Base-by-base conservation (phyloP, 2,329 filamentous ascomycete genomes). In the Cordyceps tenuipes region DNA sequence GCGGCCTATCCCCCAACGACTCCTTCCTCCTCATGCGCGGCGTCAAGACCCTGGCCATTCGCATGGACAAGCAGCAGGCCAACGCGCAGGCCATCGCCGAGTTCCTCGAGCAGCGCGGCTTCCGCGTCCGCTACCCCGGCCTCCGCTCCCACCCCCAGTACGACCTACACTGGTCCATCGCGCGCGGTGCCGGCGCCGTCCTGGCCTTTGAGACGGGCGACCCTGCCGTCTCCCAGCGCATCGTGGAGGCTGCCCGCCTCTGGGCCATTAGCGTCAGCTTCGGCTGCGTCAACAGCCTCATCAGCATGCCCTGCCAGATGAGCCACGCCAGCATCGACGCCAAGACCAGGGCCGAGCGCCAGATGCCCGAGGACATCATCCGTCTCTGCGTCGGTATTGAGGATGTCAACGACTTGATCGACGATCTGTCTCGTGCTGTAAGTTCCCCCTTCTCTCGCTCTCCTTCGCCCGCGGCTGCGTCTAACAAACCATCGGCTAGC, bases 241-340 rank as follows among this genome's bases (percentile, higher is more conserved):
- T 99, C 68, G 94, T 99, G 5, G 94, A 97, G 76, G 90, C 89
- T 34, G 90, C 94, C 2, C 85, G 89, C 64, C 79, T 99, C 36
- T 99, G 91, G 86, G 91, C 89, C 39, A 99, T 99, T 67, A 95
- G 90, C 65, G 94, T 99, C 62, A 96, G 91, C 70, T 99, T 99
- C 71, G 94, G 94, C 52, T 97, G 94, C 72, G 94, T 99, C 65
- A 99, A 99, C 78, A 96, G 90, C 71, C 78, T 99, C 72, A 99
- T 99, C 75, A 97, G 92, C 77, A 97, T 99, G 93, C 93, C 94
- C 9, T 99, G 94, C 77, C 91, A 93, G 69, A 99, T 99, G 95
- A 97, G 93, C 75, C 94, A 99, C 75, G 94, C 94, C 44, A 96
- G 91, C 71, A 99, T 99, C 69, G 94, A 97, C 71, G 90, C 91